These are phyloP conservation scores for Quercus mongolica DNA, from an alignment of 306 rosid species.

Conservation along the genomic window DNA sequence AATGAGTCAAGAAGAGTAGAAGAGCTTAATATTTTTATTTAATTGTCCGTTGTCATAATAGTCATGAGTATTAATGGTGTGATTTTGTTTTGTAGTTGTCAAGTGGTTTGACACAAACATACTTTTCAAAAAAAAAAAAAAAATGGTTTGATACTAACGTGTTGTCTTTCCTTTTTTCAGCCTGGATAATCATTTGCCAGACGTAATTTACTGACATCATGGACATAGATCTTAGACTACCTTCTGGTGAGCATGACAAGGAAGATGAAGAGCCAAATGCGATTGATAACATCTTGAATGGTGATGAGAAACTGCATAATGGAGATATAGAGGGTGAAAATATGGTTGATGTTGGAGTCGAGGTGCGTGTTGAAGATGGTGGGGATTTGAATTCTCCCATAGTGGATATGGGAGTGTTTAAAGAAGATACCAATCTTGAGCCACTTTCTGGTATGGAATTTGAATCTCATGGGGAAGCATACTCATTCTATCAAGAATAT, in stretches of 20 bases:
- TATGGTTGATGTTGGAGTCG: constrained; percentile 59
- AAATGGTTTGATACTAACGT: neutral
- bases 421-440: constrained; percentile 93
- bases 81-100: neutral
- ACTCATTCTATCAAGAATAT: constrained; percentile 97
- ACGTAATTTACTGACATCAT: constrained; percentile 38
- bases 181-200: constrained; percentile 33
- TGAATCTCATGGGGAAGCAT: constrained; percentile 92
- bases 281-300: constrained; percentile 69
- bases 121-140: too few species aligned
- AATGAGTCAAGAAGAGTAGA: neutral
- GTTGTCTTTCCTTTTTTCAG: constrained; percentile 42
- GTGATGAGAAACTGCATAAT: constrained; percentile 73
- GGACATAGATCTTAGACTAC: constrained; percentile 95
- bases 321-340: constrained; percentile 63
- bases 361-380: constrained; percentile 57
- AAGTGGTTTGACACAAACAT: too few species aligned
- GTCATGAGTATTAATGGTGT: neutral
- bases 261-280: constrained; percentile 74
- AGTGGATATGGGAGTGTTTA: constrained; percentile 61
- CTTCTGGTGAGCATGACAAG: constrained; percentile 85
- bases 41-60: neutral
- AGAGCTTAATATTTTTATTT: neutral
- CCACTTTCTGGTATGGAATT: constrained; percentile 99
- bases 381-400: constrained; percentile 78